Evolutionary conservation across 306 rosid genomes (phyloP), one percentile per base, ranked within the genome.

Genomic region (Mimosa pudica): DNA sequence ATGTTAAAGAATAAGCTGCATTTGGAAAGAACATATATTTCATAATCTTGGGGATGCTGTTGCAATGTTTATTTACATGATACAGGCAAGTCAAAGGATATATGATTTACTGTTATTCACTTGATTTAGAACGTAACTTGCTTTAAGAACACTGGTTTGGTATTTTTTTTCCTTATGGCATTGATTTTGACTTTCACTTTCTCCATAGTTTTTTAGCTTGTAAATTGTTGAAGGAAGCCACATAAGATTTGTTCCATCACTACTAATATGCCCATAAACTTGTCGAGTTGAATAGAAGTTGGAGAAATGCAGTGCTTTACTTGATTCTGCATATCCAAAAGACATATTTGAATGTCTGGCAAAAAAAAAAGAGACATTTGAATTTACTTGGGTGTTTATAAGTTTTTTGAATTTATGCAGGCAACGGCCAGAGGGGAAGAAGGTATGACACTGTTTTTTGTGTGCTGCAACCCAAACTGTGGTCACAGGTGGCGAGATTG

Each of bases 391-490:
- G 71, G 38, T 32, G 69, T 76, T 77, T 24, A 76, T 6, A 63
- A 3, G 10, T 79, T 73, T 38, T 60, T 78, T 52, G 66, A 80
- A 20, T 71, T 36, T 61, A 17, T 85, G 90, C 85, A 91, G 98
- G 93, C 90, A 11, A 88, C 91, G 47, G 83, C 86, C 58, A 85
- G 90, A 82, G 94, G 98, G 41, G 97, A 93, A 87, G 95, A 90
- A 74, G 97, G 94, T 24, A 88, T 85, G 93, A 78, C 92, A 1
- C 82, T 93, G 73, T 82, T 86, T 80, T 93, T 90, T 70, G 98
- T 93, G 76, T 91, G 95, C 91, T 91, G 97, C 93, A 93, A 91
- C 79, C 97, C 93, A 74, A 88, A 74, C 74, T 91, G 98, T 60
- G 92, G 90, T 38, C 41, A 91, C 82, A 82, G 89, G 69, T 93